Conservation (phyloP, 768 basidiomycete species). For the Nidularia pulvinata region DNA sequence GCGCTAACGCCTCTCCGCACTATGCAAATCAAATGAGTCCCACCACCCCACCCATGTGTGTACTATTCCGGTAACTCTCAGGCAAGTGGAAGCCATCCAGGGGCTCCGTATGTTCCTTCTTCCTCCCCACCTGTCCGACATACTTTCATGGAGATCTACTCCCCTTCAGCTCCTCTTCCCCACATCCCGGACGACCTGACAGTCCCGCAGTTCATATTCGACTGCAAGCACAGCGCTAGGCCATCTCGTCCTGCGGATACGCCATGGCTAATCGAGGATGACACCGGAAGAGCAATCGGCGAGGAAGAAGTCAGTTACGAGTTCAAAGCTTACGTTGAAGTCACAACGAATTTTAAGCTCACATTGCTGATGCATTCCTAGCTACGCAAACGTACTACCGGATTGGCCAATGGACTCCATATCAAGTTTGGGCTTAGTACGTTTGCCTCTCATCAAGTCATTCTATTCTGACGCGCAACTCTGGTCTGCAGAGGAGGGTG, state of each 20-base stretch:
- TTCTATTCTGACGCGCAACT: neutral
- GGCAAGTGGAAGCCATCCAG: too few species aligned
- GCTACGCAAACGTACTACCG: constrained; percentile 45
- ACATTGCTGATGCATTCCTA: constrained; percentile 8
- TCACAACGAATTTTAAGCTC: neutral
- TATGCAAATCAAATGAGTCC: too few species aligned
- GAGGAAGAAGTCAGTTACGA: constrained; percentile 34
- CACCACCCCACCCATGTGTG: too few species aligned
- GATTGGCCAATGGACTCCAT: constrained; percentile 45
- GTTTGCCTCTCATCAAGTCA: constrained; percentile 4
- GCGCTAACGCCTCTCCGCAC: too few species aligned
- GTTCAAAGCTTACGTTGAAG: neutral
- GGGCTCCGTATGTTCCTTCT: neutral
- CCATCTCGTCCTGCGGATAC: constrained; percentile 26
- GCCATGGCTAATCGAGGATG: constrained; percentile 53
- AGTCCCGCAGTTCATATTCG: constrained; percentile 53
- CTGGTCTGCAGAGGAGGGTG: constrained; percentile 34
- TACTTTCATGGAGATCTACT: constrained; percentile 23
- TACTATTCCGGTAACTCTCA: too few species aligned
- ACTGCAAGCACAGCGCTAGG: constrained; percentile 36
- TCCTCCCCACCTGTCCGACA: neutral
- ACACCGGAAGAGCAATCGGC: constrained; percentile 34
- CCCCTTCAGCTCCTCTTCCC: constrained; percentile 27
- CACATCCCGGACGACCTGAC: constrained; percentile 50
- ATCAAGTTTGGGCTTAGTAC: constrained; percentile 41